phyloP scores from a whole-genome alignment of 164 flowering plant species.

The Saururus chinensis region DNA sequence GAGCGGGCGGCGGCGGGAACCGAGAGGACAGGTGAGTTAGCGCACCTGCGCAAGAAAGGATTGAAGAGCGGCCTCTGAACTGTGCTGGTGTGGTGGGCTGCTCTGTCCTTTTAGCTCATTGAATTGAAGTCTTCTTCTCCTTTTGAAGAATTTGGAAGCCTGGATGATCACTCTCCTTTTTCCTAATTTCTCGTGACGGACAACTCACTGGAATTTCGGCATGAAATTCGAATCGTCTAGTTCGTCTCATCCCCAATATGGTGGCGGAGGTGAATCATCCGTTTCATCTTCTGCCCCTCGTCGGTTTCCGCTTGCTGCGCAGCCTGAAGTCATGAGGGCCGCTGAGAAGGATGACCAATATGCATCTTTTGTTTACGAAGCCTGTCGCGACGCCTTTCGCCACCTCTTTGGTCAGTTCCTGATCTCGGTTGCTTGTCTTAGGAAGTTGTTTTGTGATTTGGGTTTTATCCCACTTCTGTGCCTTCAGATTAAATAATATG shows the following conservation, averaged over 20 bases:
- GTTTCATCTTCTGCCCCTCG: constrained; percentile 20
- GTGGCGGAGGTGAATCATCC: constrained; percentile 4
- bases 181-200: neutral
- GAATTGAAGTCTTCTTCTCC: no score
- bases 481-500: no score
- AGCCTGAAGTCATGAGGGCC: constrained; percentile 97
- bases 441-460: no score
- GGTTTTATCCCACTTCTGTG: no score
- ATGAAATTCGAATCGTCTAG: constrained; percentile 2
- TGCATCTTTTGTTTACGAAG: constrained; percentile 82
- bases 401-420: constrained; percentile 61
- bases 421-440: neutral
- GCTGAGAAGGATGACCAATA: constrained; percentile 99
- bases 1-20: no score
- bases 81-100: no score
- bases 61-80: no score
- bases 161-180: neutral
- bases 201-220: neutral
- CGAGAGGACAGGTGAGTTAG: no score
- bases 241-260: constrained; percentile 2
- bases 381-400: constrained; percentile 94
- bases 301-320: constrained; percentile 81
- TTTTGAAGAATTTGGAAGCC: no score
- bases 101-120: no score
- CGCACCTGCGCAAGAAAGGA: no score